Evolutionary conservation across 2,329 filamentous ascomycete genomes (phyloP), one percentile per base, ranked within the genome.

Genomic region (Diplodia mutila): DNA sequence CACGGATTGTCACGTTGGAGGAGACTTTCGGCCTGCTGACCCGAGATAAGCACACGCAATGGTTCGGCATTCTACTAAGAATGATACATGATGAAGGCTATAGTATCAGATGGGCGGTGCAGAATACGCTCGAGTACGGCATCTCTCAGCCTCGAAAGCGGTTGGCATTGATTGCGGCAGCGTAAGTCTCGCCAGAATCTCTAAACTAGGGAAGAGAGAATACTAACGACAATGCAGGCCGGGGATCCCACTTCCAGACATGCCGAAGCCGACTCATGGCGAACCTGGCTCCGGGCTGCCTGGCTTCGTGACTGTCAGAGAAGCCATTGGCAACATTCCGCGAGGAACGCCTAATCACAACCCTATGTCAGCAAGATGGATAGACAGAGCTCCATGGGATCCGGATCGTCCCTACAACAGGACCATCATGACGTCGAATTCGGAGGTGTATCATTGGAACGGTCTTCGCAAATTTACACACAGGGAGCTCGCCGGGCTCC

Each of bases 1-100:
- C 93, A 0, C 84, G 92, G 0, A 74, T 95, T 0, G 85, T 92
- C 1, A 96, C 92, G 0, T 80, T 96, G 0, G 93, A 97, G 72
- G 90, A 97, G 73, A 94, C 92, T 0, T 89, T 87, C 64, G 92
- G 91, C 0, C 84, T 96, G 0, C 76, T 86, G 0, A 66, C 32
- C 0, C 14, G n/a, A 14, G 18, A 65, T 0, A 80, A 83, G 25
- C 78, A 84, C 0, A 77, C 82, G 0, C 12, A 16, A 1, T 69
- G 48, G 34, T 69, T 70, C 12, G 16, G 52, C 2, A 34, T 93
- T 86, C 0, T 88, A 87, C 74, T 88, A 85, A 39, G 76, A 77
- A 32, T 83, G 81, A 53, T 69, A 7, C 18, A 32, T 1, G 27
- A 29, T 1, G 27, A 37, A 42, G 55, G 68, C 1, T 69, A 69